Percentiles rank a stretch among this genome's conserved stretches.
Evolutionary conservation across 2,329 filamentous ascomycete species (phyloP).

Genomic region (Parastagonospora avenae): DNA sequence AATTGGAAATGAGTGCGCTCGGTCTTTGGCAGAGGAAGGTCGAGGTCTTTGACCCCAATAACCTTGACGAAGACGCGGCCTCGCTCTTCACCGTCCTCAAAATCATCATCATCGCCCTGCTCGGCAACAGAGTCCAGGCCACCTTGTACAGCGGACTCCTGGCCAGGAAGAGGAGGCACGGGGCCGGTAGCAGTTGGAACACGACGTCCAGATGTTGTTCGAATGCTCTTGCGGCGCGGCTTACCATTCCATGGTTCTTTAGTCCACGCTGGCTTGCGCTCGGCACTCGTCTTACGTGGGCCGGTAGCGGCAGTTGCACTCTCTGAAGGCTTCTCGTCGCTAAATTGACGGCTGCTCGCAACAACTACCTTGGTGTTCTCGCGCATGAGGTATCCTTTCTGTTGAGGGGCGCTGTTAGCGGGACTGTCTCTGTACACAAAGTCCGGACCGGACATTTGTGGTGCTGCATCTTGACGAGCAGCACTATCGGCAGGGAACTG

Average conservation of each 20-base stretch:
- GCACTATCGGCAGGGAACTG: slow-evolving; percentile 33
- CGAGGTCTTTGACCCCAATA: slow-evolving; percentile 95
- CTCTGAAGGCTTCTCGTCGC: slow-evolving; percentile 65
- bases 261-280: slow-evolving; percentile 78
- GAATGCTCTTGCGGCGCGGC: slow-evolving; percentile 68
- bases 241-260: slow-evolving; percentile 97
- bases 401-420: slow-evolving; percentile 61
- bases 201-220: slow-evolving; percentile 64
- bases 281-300: slow-evolving; percentile 76
- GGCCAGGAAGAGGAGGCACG: slow-evolving; percentile 83
- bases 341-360: slow-evolving; percentile 71
- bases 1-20: slow-evolving; percentile 94
- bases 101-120: slow-evolving; percentile 66
- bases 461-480: slow-evolving; percentile 22
- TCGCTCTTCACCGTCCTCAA: slow-evolving; percentile 82
- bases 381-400: slow-evolving; percentile 98
- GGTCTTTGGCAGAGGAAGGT: slow-evolving; percentile 85
- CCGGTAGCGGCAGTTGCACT: slow-evolving; percentile 57
- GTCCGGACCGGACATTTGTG: slow-evolving; percentile 35
- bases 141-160: slow-evolving; percentile 76
- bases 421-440: slow-evolving; percentile 37
- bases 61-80: slow-evolving; percentile 97
- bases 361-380: slow-evolving; percentile 97
- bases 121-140: slow-evolving; percentile 70
- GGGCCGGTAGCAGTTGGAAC: slow-evolving; percentile 63